phyloP scores from a whole-genome alignment of 2,329 filamentous ascomycete genomes.

The Beauveria medogensis region DNA sequence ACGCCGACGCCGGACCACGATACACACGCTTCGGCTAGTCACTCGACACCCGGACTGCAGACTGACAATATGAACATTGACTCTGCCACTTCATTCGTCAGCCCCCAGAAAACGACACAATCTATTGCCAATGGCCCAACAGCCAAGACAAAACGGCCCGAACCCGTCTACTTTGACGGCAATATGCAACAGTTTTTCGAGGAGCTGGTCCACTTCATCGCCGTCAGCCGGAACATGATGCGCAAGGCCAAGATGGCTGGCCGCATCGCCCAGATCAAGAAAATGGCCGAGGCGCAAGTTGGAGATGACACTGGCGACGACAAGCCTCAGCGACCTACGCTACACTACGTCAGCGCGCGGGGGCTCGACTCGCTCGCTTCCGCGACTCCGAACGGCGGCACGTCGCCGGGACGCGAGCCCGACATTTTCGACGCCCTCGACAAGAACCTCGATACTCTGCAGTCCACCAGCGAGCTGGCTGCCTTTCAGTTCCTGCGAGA shows the following conservation, averaged over 20 bases:
- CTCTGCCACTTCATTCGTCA: background rate
- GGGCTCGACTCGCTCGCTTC: conserved; percentile 20
- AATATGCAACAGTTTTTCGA: conserved; percentile 79
- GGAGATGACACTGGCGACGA: conserved; percentile 39
- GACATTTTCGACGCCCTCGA: conserved; percentile 68
- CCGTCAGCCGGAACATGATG: conserved; percentile 71
- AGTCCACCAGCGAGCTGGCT: conserved; percentile 74
- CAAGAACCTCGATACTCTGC: conserved; percentile 69
- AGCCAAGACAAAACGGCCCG: conserved; percentile 32
- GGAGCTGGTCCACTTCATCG: conserved; percentile 72
- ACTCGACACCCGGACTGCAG: background rate
- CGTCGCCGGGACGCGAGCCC: conserved; percentile 12
- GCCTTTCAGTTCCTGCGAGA: conserved; percentile 86
- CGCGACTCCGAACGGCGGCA: conserved; percentile 16
- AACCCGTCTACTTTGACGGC: conserved; percentile 83
- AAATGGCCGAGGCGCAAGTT: conserved; percentile 51
- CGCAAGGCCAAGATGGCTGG: conserved; percentile 82
- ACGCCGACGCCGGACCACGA: background rate
- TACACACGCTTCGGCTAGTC: background rate
- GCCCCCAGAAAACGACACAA: background rate
- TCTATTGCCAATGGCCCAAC: background rate
- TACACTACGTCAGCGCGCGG: conserved; percentile 32
- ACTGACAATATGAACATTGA: conserved; percentile 7
- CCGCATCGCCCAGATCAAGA: conserved; percentile 59
- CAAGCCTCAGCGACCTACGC: conserved; percentile 13